Conservation (phyloP, 2,329 filamentous ascomycete genomes). For the Aspergillus sp. region DNA sequence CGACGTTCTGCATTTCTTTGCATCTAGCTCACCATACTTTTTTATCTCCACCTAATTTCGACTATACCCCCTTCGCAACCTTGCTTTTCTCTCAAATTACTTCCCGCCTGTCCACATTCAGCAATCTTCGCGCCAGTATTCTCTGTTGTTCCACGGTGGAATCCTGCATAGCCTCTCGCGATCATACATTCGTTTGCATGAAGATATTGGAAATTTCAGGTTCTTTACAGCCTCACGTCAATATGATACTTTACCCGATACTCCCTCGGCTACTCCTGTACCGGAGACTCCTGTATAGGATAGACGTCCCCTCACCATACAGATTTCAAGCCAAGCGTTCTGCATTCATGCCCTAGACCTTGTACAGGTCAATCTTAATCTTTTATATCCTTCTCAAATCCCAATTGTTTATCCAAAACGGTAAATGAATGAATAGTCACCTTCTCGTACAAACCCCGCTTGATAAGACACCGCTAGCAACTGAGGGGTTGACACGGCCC, state of each 20-base stretch:
- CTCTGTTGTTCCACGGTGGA: background rate
- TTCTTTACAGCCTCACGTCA: background rate
- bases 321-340: background rate
- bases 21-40: conserved; percentile 20
- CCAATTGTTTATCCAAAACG: background rate
- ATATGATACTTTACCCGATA: background rate
- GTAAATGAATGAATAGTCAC: background rate
- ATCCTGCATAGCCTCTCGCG: conserved; percentile 8
- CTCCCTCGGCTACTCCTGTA: background rate
- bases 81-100: conserved; percentile 6
- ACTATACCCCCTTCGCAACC: conserved; percentile 23
- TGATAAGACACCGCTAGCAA: background rate
- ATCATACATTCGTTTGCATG: background rate
- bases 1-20: conserved; percentile 7
- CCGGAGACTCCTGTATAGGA: background rate
- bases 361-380: background rate
- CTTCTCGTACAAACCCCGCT: background rate
- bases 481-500: background rate
- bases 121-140: background rate
- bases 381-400: background rate
- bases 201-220: background rate
- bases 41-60: conserved; percentile 6
- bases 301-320: background rate
- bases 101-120: background rate
- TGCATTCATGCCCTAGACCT: background rate